These are phyloP conservation scores for Fusarium incarnatum DNA, from an alignment of 2,329 filamentous ascomycete genomes.

Conservation along the genomic window DNA sequence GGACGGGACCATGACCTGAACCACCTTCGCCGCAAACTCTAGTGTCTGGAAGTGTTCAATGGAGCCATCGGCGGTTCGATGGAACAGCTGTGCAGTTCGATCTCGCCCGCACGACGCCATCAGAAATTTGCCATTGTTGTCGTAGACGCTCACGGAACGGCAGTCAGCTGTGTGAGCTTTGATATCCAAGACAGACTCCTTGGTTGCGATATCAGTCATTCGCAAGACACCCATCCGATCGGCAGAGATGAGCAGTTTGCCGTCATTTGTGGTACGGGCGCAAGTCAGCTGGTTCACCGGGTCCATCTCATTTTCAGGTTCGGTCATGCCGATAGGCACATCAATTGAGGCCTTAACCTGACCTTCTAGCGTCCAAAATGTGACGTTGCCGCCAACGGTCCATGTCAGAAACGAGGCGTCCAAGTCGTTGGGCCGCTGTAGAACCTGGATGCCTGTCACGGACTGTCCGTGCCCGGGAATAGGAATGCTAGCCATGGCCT, in stretches of 20 bases:
- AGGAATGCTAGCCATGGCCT: conserved; percentile 60
- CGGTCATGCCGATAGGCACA: conserved; percentile 75
- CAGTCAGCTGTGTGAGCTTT: conserved; percentile 91
- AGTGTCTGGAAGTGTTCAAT: conserved; percentile 91
- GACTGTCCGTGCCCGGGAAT: conserved; percentile 73
- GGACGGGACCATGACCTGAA: conserved; percentile 77
- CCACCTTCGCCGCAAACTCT: conserved; percentile 90
- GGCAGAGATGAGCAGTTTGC: conserved; percentile 79
- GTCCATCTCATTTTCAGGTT: conserved; percentile 63
- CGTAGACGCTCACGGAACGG: conserved; percentile 80
- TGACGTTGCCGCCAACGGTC: conserved; percentile 82
- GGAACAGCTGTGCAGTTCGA: conserved; percentile 92
- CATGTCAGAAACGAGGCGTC: conserved; percentile 87
- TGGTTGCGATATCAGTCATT: conserved; percentile 72
- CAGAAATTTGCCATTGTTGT: conserved; percentile 70
- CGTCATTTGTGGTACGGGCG: conserved; percentile 69
- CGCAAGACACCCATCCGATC: conserved; percentile 88
- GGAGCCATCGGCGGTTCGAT: conserved; percentile 63
- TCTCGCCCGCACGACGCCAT: conserved; percentile 89
- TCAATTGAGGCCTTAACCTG: conserved; percentile 71
- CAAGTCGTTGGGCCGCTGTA: conserved; percentile 69
- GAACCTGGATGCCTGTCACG: conserved; percentile 77
- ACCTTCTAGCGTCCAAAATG: conserved; percentile 85
- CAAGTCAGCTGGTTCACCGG: conserved; percentile 69
- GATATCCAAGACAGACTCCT: conserved; percentile 73